These are phyloP conservation scores for Penicillium sp. DNA, from an alignment of 2,329 filamentous ascomycete species.

Conservation along the genomic window DNA sequence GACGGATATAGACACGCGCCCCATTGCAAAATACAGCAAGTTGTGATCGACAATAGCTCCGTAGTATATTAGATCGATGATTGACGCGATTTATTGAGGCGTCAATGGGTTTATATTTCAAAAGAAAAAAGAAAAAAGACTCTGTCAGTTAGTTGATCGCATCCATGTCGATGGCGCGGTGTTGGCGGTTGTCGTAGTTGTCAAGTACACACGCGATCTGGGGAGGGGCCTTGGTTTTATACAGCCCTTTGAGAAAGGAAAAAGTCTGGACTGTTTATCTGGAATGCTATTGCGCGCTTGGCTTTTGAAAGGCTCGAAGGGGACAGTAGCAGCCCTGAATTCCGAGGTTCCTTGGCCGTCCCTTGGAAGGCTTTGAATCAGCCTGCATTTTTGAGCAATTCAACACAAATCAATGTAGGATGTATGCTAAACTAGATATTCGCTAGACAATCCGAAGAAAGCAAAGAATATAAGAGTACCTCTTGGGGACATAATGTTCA, in stretches of 20 bases:
- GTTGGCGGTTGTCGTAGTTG: neutral
- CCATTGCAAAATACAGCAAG: slow-evolving; percentile 22
- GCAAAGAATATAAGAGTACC: too few species aligned
- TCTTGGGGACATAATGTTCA: neutral
- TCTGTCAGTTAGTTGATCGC: slow-evolving; percentile 1
- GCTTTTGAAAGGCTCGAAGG: neutral
- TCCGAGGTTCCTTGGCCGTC: slow-evolving; percentile 8
- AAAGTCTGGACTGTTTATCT: neutral
- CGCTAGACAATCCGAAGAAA: neutral
- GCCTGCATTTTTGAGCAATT: neutral
- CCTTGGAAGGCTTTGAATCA: neutral
- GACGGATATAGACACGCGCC: slow-evolving; percentile 29
- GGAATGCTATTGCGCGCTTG: slow-evolving; percentile 6
- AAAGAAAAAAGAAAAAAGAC: neutral
- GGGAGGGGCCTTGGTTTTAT: slow-evolving; percentile 6
- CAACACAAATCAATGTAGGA: too few species aligned
- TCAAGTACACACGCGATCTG: neutral
- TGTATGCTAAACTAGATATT: neutral
- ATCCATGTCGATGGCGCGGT: slow-evolving; percentile 1
- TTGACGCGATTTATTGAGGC: neutral
- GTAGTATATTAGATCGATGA: too few species aligned
- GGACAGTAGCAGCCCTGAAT: slow-evolving; percentile 13
- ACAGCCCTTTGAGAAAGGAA: neutral
- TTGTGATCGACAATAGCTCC: neutral
- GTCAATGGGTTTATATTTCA: neutral